Evolutionary conservation across 78 protist species (phyloP).

Genomic region (Diacronema lutheri): DNA sequence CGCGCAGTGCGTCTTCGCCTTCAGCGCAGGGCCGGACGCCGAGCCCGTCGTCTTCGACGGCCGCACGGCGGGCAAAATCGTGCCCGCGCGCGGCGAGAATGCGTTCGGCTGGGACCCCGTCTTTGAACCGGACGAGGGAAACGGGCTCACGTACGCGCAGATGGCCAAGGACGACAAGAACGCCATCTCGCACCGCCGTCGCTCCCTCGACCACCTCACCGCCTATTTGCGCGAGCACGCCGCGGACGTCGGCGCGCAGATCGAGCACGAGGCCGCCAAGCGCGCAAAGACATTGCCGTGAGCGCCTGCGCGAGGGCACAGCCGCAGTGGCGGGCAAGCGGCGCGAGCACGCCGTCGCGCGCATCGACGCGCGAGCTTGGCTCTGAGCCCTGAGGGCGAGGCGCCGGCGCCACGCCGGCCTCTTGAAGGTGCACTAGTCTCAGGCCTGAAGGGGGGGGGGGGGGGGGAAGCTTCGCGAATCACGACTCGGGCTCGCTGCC

Average conservation of each 20-base stretch:
- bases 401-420: no score
- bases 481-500: no score
- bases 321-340: no score
- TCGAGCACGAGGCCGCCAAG: no score
- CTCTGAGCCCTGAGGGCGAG: no score
- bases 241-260: background rate
- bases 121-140: slow-evolving; percentile 75
- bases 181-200: slow-evolving; percentile 82
- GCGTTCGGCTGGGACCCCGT: slow-evolving; percentile 81
- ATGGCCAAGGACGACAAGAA: slow-evolving; percentile 77
- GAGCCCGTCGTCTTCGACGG: slow-evolving; percentile 80
- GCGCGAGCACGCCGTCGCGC: no score
- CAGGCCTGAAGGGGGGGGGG: no score
- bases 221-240: slow-evolving; percentile 16
- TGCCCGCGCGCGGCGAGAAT: slow-evolving; percentile 81
- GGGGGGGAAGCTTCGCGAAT: no score
- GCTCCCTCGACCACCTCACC: slow-evolving; percentile 62
- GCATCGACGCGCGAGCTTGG: no score
- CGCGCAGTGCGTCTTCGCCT: slow-evolving; percentile 91
- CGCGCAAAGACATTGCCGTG: no score
- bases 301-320: no score
- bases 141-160: slow-evolving; percentile 72
- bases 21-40: slow-evolving; percentile 66
- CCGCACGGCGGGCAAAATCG: slow-evolving; percentile 64
- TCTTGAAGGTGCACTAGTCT: no score